Evolutionary conservation across 2,329 filamentous ascomycete species (phyloP), one percentile per base, ranked within the genome.

Genomic region (Hypoxylon sp.): DNA sequence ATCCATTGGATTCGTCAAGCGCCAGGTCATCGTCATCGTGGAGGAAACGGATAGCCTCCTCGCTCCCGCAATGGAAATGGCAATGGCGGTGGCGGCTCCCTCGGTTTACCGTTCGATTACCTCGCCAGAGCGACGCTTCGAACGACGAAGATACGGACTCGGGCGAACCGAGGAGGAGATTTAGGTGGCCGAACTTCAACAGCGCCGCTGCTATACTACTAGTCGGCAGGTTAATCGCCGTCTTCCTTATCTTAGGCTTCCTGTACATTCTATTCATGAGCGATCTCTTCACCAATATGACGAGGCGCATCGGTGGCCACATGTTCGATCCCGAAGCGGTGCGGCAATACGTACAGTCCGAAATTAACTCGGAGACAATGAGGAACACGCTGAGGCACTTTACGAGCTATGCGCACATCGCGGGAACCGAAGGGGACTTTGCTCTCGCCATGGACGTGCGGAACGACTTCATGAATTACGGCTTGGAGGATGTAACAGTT

Each of bases 401-500:
- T 67, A 95, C 93, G 3, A 87, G 86, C 59, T 97, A 92, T 76
- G 92, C 96, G 66, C 96, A 98, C 78, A 85, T 98, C 67, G 96
- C 93, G 1, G 96, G 96, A n/a, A 97, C 93, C 2, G 91, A 97
- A 80, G 96, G 96, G 49, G 95, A 96, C 80, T 93, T 91, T 73
- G 92, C 91, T 46, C 84, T 97, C 57, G 95, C 93, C 6, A 87
- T 93, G 80, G 96, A 94, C 82, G 88, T 97, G 57, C 86, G 94
- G 78, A 89, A 88, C 73, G 86, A 91, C 77, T 97, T 97, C 78
- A 80, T 82, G 70, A 85, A 84, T 52, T 89, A 90, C 46, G 86
- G 87, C 3, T 84, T 99, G 74, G 93, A 97, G 71, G 84, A 90
- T 61, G 89, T 97, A 24, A 81, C 83, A 51, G 84, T 93, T 73